Percentiles rank a stretch among this genome's conserved stretches.
Evolutionary conservation across 805 yeast species (phyloP).

Genomic region (Kurtzmaniella cleridarum): DNA sequence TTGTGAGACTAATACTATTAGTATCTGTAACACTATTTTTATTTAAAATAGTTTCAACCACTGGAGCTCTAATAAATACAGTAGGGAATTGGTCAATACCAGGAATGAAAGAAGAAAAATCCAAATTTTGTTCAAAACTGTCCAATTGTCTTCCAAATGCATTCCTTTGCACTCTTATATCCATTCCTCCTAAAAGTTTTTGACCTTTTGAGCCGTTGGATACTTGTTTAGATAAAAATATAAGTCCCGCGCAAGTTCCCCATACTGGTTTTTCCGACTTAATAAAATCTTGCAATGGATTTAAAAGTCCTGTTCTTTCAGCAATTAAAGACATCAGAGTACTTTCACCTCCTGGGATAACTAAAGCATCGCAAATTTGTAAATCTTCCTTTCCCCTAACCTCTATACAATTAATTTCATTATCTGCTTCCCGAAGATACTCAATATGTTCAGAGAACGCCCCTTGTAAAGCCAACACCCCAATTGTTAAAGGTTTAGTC

Average conservation of each 20-base stretch:
- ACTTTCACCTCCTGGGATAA: slow-evolving; percentile 72
- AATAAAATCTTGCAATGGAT: slow-evolving; percentile 49
- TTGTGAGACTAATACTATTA: too few relatives aligned
- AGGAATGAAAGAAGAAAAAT: slow-evolving; percentile 39
- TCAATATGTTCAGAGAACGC: slow-evolving; percentile 67
- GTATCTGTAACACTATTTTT: background rate
- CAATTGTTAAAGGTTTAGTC: slow-evolving; percentile 31
- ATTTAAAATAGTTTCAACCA: slow-evolving; percentile 29
- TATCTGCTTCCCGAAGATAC: slow-evolving; percentile 35
- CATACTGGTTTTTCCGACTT: slow-evolving; percentile 54
- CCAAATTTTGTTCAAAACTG: slow-evolving; percentile 49
- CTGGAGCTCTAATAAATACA: slow-evolving; percentile 74
- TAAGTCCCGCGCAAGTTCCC: slow-evolving; percentile 88
- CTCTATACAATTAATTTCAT: slow-evolving; percentile 18
- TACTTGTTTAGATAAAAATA: slow-evolving; percentile 53
- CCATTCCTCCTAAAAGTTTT: slow-evolving; percentile 56
- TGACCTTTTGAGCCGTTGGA: slow-evolving; percentile 51
- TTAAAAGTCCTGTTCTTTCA: slow-evolving; percentile 53
- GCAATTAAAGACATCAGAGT: slow-evolving; percentile 69
- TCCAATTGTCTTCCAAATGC: slow-evolving; percentile 77
- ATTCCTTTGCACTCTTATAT: slow-evolving; percentile 60
- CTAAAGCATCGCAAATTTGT: slow-evolving; percentile 47
- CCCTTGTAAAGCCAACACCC: slow-evolving; percentile 76
- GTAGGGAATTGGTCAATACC: slow-evolving; percentile 37
- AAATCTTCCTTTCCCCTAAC: slow-evolving; percentile 54